Evolutionary conservation across 2,329 filamentous ascomycete genomes (phyloP), one percentile per base, ranked within the genome.

Genomic region (Alternaria atra): DNA sequence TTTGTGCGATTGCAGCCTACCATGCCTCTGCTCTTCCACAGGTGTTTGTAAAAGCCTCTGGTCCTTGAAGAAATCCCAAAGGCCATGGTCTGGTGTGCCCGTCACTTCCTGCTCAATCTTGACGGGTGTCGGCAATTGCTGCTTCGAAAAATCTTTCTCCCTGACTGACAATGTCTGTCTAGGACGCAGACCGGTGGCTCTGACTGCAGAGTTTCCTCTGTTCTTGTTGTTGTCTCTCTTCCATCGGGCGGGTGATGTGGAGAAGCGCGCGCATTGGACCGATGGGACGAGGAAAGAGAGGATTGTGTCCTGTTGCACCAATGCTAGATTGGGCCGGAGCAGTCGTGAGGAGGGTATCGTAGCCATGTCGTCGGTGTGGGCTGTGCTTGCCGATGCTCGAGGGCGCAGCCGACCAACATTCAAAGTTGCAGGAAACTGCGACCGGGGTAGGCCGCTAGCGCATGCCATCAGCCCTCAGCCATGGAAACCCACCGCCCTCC

Each of bases 51-150:
- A 79, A n/a, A 89, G 81, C 73, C 88, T 86, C 66, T 87, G 87
- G 66, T 89, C 85, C 64, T 85, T 84, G 72, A 99, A 98, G 82
- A 99, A 99, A 1, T 87, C 90, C 91, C 92, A 98, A 10, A 99
- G 89, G 30, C 93, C 94, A 80, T 99, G 95, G 67, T 94, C 81
- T 29, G 88, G 84, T 75, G 93, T 90, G 34, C 84, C 85, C 64
- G 86, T 77, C 32, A 90, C 77, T 60, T 87, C 86, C 73, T 87
- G 84, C 62, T 84, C 84, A 1, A 82, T 81, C 57, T 90, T 84
- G 6, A 88, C 87, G 6, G 95, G 94, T 73, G 86, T 85, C 1
- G 94, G 94, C 56, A 97, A 82, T 55, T 64, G 57, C 61, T 70
- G 68, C 46, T 71, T 71, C 23, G 56, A 65, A 57, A 72, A 68